These are phyloP conservation scores for Poa annua DNA, from an alignment of 176 grass and related monocot species.

Conservation along the genomic window DNA sequence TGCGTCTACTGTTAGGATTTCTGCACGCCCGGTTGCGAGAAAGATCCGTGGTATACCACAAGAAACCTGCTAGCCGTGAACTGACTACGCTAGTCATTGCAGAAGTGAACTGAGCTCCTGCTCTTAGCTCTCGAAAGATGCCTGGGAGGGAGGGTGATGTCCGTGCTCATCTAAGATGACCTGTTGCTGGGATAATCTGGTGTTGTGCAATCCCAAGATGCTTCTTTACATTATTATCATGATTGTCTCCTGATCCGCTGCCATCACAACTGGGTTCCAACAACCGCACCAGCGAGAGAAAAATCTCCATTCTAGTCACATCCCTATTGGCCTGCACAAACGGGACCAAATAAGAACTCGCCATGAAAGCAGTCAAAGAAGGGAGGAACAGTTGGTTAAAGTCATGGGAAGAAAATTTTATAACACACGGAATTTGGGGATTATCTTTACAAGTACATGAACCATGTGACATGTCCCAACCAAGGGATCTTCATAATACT, in stretches of 20 bases:
- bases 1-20: slow-evolving; percentile 55
- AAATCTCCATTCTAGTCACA: slow-evolving; percentile 81
- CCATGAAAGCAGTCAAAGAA: background rate
- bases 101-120: slow-evolving; percentile 52
- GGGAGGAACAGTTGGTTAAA: background rate
- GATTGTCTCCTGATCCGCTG: slow-evolving; percentile 36
- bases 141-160: background rate
- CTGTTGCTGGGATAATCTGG: slow-evolving; percentile 66
- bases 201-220: slow-evolving; percentile 49
- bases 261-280: slow-evolving; percentile 61
- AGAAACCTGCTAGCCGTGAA: slow-evolving; percentile 45
- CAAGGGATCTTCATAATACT: slow-evolving; percentile 7
- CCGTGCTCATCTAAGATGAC: slow-evolving; percentile 51
- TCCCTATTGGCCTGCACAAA: slow-evolving; percentile 72
- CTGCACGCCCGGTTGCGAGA: slow-evolving; percentile 33
- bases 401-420: background rate
- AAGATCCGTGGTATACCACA: slow-evolving; percentile 33
- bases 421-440: background rate
- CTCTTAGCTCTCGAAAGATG: slow-evolving; percentile 78
- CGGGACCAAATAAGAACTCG: slow-evolving; percentile 10
- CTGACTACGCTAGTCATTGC: slow-evolving; percentile 80
- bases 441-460: slow-evolving; percentile 21
- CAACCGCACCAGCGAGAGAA: slow-evolving; percentile 71
- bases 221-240: slow-evolving; percentile 52
- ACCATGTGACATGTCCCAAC: background rate